phyloP scores from a whole-genome alignment of 768 basidiomycete genomes.

The Nidularia pulvinata region DNA sequence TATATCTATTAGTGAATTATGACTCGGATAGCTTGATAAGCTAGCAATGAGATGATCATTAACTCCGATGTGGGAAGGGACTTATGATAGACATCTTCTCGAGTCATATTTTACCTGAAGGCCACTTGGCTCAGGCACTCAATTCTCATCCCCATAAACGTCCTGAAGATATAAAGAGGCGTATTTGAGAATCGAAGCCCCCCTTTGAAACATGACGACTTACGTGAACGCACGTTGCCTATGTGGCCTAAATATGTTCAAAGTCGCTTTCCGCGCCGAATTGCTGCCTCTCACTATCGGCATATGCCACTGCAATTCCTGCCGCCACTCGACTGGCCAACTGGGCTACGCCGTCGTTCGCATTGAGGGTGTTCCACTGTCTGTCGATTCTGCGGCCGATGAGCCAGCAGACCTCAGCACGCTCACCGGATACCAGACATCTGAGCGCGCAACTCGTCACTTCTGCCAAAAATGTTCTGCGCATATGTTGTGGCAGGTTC shows the following conservation, averaged over 20 bases:
- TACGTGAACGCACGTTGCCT: slow-evolving; percentile 22
- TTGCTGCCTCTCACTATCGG: slow-evolving; percentile 13
- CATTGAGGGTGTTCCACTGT: slow-evolving; percentile 5
- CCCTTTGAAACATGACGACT: too few relatives aligned
- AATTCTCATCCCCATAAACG: too few relatives aligned
- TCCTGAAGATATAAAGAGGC: too few relatives aligned
- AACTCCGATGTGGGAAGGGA: too few relatives aligned
- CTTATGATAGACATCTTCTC: too few relatives aligned
- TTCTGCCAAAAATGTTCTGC: slow-evolving; percentile 26
- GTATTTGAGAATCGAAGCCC: too few relatives aligned
- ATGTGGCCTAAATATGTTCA: slow-evolving; percentile 17
- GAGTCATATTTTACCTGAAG: too few relatives aligned
- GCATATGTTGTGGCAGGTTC: slow-evolving; percentile 16
- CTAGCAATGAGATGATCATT: too few relatives aligned
- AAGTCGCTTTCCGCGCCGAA: slow-evolving; percentile 11
- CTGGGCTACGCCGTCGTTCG: slow-evolving; percentile 9
- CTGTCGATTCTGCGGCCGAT: background rate
- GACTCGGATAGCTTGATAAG: too few relatives aligned
- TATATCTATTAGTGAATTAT: too few relatives aligned
- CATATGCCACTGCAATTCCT: slow-evolving; percentile 25
- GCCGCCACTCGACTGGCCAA: slow-evolving; percentile 23
- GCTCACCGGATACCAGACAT: slow-evolving; percentile 17
- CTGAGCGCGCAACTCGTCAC: slow-evolving; percentile 15
- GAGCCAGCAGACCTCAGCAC: slow-evolving; percentile 13
- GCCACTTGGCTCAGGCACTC: too few relatives aligned